phyloP scores from a whole-genome alignment of 192 early-diverging fungal species.

The Mortierella hygrophila region DNA sequence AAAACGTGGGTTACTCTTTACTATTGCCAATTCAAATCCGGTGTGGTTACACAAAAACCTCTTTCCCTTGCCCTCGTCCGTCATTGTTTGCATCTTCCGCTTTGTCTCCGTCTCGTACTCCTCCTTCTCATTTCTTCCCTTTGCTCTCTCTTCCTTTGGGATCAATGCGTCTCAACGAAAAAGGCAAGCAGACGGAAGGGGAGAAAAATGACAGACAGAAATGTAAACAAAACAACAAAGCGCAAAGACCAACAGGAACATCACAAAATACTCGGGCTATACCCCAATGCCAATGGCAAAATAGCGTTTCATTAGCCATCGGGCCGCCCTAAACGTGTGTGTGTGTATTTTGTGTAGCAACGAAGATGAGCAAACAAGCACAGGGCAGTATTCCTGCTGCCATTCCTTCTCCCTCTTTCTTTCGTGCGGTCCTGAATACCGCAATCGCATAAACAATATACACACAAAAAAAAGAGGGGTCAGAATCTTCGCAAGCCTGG shows the following conservation, averaged over 20 bases:
- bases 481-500: constrained; percentile 3
- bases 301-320: neutral
- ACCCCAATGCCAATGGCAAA: neutral
- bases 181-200: no score
- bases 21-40: constrained; percentile 33
- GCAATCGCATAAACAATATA: constrained; percentile 1
- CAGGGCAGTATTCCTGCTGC: neutral
- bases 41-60: constrained; percentile 44
- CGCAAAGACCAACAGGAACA: neutral
- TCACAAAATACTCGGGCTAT: neutral
- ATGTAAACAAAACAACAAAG: neutral
- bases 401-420: neutral
- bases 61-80: constrained; percentile 28
- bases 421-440: neutral
- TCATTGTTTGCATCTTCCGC: neutral
- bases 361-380: neutral
- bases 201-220: neutral
- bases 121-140: neutral
- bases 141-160: neutral
- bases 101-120: neutral
- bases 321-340: neutral
- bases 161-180: constrained; percentile 1
- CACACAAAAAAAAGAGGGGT: neutral
- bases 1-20: constrained; percentile 44
- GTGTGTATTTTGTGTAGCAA: neutral